Evolutionary conservation across 1,284 basidiomycete genomes (phyloP).

Genomic region (Gomphus bonarii): DNA sequence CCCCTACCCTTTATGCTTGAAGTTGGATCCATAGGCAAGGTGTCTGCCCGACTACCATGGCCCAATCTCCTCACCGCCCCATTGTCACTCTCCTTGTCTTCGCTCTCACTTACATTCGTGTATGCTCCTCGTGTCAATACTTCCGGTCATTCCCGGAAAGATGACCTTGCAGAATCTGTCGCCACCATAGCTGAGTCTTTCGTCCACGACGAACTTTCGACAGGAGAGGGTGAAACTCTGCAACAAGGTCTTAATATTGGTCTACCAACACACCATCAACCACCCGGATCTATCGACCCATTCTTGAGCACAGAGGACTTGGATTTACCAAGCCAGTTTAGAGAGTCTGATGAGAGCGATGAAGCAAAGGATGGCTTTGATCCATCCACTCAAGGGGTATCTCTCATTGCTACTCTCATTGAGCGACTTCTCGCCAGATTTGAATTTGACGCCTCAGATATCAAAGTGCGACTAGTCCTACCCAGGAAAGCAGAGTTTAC

Average conservation of each 20-base stretch:
- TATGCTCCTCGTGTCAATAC: constrained; percentile 26
- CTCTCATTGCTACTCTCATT: constrained; percentile 75
- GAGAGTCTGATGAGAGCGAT: constrained; percentile 35
- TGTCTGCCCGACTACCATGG: constrained; percentile 71
- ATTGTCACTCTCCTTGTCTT: constrained; percentile 56
- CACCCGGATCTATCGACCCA: constrained; percentile 61
- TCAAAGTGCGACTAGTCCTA: constrained; percentile 56
- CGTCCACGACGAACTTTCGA: constrained; percentile 69
- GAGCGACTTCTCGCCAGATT: constrained; percentile 78
- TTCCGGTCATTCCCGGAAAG: constrained; percentile 10
- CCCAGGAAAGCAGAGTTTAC: constrained; percentile 53
- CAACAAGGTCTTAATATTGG: constrained; percentile 55
- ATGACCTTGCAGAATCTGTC: constrained; percentile 58
- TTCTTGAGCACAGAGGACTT: constrained; percentile 30
- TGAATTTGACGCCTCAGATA: constrained; percentile 63
- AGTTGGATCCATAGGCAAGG: constrained; percentile 61
- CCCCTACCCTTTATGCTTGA: constrained; percentile 56
- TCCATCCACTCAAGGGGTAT: constrained; percentile 36
- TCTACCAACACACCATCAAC: constrained; percentile 25
- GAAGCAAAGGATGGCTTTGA: constrained; percentile 15
- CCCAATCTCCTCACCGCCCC: constrained; percentile 64
- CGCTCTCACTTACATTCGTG: constrained; percentile 52
- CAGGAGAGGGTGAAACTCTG: constrained; percentile 63
- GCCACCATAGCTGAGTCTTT: constrained; percentile 77
- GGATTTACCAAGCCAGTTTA: constrained; percentile 10